phyloP scores from a whole-genome alignment of 1,139 yeast species.

The Diutina siamensis region DNA sequence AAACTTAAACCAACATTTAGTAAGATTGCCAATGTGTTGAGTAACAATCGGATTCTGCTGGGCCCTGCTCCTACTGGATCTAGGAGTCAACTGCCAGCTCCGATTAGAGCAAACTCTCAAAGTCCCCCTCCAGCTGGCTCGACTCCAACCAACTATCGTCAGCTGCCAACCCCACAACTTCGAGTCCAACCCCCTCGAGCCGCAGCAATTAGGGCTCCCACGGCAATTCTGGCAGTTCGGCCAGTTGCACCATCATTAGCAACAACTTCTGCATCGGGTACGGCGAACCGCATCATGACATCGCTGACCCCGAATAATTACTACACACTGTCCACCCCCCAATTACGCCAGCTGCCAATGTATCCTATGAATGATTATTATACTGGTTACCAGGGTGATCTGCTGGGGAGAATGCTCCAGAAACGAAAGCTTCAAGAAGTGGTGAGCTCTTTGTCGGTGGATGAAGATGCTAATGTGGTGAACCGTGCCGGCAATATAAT shows the following conservation, averaged over 20 bases:
- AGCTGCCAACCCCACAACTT: background rate
- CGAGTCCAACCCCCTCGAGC: conserved; percentile 1
- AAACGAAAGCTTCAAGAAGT: conserved; percentile 82
- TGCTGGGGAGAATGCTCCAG: conserved; percentile 62
- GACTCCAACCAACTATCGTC: background rate
- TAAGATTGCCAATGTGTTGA: conserved; percentile 3
- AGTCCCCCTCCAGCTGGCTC: background rate
- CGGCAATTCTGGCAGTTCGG: background rate
- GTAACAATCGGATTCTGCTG: background rate
- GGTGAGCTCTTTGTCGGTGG: conserved; percentile 70
- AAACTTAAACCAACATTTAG: conserved; percentile 1
- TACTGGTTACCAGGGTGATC: background rate
- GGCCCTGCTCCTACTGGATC: background rate
- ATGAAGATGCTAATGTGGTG: conserved; percentile 39
- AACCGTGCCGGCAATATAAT: conserved; percentile 64
- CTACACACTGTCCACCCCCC: background rate
- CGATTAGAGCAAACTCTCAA: background rate
- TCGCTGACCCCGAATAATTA: background rate
- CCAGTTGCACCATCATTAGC: background rate
- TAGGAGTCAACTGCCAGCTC: background rate
- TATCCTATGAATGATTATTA: conserved; percentile 3
- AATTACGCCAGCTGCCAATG: conserved; percentile 5
- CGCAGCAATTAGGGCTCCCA: conserved; percentile 1
- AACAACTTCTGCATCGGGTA: background rate
- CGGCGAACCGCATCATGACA: background rate